A percentile compares a stretch with the other conserved stretches of the same genome.
These are phyloP conservation scores for Penicillium sp. DNA, from an alignment of 2,329 filamentous ascomycete genomes.

Conservation along the genomic window DNA sequence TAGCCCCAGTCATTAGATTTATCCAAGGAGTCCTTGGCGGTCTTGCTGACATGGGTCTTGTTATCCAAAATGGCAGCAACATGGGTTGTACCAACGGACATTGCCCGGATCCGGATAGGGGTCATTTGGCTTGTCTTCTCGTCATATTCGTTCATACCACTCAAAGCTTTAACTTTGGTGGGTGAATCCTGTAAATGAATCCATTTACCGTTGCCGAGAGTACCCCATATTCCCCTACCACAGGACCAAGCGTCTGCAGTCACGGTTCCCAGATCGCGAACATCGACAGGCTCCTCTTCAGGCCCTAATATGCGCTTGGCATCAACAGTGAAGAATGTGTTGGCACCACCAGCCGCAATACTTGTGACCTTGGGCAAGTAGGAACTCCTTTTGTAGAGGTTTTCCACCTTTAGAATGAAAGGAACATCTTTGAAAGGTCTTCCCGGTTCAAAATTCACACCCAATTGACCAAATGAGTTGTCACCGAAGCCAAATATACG, in stretches of 20 bases:
- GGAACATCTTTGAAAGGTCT: conserved; percentile 67
- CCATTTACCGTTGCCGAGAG: conserved; percentile 82
- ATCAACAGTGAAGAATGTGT: conserved; percentile 85
- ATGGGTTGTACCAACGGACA: conserved; percentile 79
- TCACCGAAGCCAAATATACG: conserved; percentile 86
- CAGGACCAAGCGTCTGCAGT: conserved; percentile 82
- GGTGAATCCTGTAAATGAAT: conserved; percentile 78
- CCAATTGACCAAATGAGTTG: conserved; percentile 86
- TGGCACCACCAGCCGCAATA: conserved; percentile 81
- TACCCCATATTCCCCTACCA: conserved; percentile 80
- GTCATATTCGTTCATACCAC: conserved; percentile 82
- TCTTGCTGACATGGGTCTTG: conserved; percentile 63
- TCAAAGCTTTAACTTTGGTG: conserved; percentile 77
- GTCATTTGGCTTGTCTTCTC: conserved; percentile 65
- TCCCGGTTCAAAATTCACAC: conserved; percentile 68
- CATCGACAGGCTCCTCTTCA: conserved; percentile 42
- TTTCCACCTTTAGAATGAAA: conserved; percentile 65
- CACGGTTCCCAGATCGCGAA: conserved; percentile 53
- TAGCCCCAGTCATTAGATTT: conserved; percentile 81
- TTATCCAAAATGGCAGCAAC: conserved; percentile 81
- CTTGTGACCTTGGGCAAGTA: conserved; percentile 67
- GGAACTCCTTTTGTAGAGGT: conserved; percentile 68
- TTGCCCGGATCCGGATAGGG: conserved; percentile 72
- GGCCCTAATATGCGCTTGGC: conserved; percentile 59
- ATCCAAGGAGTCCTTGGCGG: conserved; percentile 54